Percentiles rank a stretch among this genome's conserved stretches.
Evolutionary conservation across 2,329 filamentous ascomycete species (phyloP).

Genomic region (Talaromyces rugulosus): DNA sequence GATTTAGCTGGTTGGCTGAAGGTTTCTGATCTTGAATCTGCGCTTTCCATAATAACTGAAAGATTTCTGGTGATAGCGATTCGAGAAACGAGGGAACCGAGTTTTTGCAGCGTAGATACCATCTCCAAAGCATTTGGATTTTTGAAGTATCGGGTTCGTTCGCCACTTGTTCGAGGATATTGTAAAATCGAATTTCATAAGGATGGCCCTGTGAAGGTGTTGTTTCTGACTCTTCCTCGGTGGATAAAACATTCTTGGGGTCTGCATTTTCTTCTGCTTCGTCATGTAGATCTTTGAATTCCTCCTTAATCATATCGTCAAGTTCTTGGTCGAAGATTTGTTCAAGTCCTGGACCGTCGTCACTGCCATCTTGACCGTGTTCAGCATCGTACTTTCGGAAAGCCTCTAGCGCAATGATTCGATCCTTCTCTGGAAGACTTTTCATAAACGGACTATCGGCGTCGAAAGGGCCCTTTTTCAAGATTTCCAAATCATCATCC

Average conservation of each 20-base stretch:
- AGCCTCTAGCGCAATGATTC: constrained; percentile 39
- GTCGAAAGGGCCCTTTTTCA: constrained; percentile 40
- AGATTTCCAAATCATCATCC: constrained; percentile 34
- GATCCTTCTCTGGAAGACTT: constrained; percentile 37
- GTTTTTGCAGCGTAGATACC: constrained; percentile 48
- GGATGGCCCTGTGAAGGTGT: constrained; percentile 32
- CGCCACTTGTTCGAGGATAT: constrained; percentile 28
- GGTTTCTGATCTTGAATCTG: constrained; percentile 41
- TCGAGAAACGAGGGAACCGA: constrained; percentile 45
- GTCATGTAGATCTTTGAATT: constrained; percentile 32
- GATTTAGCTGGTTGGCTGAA: constrained; percentile 51
- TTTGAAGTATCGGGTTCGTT: constrained; percentile 26
- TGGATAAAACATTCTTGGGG: constrained; percentile 18
- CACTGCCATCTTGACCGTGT: constrained; percentile 20
- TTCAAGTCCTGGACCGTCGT: constrained; percentile 24
- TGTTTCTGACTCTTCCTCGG: constrained; percentile 26
- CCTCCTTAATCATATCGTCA: constrained; percentile 36
- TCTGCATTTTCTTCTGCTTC: constrained; percentile 35
- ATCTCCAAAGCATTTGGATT: constrained; percentile 44
- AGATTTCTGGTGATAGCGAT: constrained; percentile 57
- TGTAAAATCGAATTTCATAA: constrained; percentile 39
- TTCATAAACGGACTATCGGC: constrained; percentile 43
- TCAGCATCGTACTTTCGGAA: constrained; percentile 38
- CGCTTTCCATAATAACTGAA: constrained; percentile 65
- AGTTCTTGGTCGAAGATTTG: constrained; percentile 39